Percentiles rank a stretch among this genome's conserved stretches.
Evolutionary conservation across 441 rosid species (phyloP).

Genomic region (Cnidoscolus chayamansa): DNA sequence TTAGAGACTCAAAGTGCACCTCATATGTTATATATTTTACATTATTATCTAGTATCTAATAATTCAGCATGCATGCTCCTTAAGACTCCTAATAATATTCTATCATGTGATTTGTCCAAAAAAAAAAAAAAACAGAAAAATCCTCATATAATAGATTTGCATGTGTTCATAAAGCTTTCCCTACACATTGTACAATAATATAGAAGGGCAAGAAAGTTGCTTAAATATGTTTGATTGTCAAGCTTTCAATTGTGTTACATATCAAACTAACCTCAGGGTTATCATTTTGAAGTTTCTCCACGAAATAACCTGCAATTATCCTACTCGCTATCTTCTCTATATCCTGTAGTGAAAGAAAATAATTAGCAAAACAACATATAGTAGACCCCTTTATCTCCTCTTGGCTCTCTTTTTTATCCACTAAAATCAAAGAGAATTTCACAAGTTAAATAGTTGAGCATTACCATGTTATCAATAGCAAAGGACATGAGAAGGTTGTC

Average conservation of each 20-base stretch:
- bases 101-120: too few species aligned
- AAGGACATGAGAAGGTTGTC: constrained; percentile 44
- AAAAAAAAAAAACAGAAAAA: too few species aligned
- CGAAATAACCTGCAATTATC: constrained; percentile 46
- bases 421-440: constrained; percentile 2
- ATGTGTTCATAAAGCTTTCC: too few species aligned
- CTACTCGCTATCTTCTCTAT: constrained; percentile 38
- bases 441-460: constrained; percentile 11
- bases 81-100: too few species aligned
- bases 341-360: constrained; percentile 42
- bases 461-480: constrained; percentile 46
- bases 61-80: too few species aligned
- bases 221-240: neutral
- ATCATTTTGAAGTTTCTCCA: constrained; percentile 30
- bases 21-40: too few species aligned
- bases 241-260: neutral
- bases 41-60: too few species aligned
- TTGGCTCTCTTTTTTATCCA: neutral
- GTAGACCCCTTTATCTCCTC: neutral
- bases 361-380: neutral
- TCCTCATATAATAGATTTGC: too few species aligned
- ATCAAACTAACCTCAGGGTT: constrained; percentile 51
- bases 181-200: too few species aligned
- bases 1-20: too few species aligned
- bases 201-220: neutral